Evolutionary conservation across 148 eudicot genomes (phyloP).

Genomic region (Amaranthus palmeri): DNA sequence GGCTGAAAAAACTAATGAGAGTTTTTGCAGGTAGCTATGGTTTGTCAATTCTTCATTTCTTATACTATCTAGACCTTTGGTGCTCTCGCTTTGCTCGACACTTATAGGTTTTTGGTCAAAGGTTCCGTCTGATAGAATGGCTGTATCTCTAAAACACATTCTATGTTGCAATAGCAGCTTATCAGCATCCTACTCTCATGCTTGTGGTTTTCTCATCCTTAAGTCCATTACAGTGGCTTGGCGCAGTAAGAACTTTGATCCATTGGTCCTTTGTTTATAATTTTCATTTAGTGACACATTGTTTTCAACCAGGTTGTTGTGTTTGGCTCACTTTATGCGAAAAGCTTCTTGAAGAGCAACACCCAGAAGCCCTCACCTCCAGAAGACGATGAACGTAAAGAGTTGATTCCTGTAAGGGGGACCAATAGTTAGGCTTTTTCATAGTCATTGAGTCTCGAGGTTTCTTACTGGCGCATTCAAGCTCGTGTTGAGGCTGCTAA

Average conservation of each 20-base stretch:
- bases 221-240: slow-evolving; percentile 70
- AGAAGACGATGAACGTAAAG: slow-evolving; percentile 32
- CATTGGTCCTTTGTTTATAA: neutral
- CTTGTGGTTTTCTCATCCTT: slow-evolving; percentile 93
- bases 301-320: slow-evolving; percentile 54
- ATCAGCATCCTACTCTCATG: slow-evolving; percentile 93
- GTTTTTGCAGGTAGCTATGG: slow-evolving; percentile 79
- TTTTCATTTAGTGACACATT: neutral
- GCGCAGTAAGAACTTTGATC: slow-evolving; percentile 61
- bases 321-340: slow-evolving; percentile 69
- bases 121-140: neutral
- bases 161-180: slow-evolving; percentile 39
- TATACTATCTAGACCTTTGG: slow-evolving; percentile 93
- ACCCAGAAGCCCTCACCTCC: slow-evolving; percentile 36
- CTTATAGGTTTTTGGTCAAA: neutral
- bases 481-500: slow-evolving; percentile 5
- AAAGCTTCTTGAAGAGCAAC: slow-evolving; percentile 46
- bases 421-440: slow-evolving; percentile 23
- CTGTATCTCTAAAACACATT: neutral
- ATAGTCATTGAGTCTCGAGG: neutral
- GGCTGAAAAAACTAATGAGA: no score
- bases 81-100: slow-evolving; percentile 58
- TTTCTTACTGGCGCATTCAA: no score
- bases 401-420: slow-evolving; percentile 30
- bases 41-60: slow-evolving; percentile 92